phyloP scores from a whole-genome alignment of 2,329 filamentous ascomycete species.

The Pseudogymnoascus destructans region DNA sequence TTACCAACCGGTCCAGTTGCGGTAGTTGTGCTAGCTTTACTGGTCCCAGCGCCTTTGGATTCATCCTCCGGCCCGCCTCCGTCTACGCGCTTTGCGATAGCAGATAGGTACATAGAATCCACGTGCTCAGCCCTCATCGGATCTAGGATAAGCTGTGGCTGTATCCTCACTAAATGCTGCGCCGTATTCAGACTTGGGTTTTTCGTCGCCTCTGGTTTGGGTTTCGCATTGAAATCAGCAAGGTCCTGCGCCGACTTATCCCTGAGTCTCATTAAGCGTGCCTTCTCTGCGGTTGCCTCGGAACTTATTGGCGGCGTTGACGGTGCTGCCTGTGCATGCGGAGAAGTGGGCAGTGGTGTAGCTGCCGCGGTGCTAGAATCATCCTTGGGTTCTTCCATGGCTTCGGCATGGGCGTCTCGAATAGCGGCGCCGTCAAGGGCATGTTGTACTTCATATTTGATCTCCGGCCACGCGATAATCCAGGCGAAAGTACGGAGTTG shows the following conservation, averaged over 20 bases:
- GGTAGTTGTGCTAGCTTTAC: background rate
- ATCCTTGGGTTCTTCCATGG: slow-evolving; percentile 23
- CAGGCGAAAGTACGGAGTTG: slow-evolving; percentile 87
- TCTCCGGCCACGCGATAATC: slow-evolving; percentile 69
- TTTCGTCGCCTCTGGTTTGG: slow-evolving; percentile 35
- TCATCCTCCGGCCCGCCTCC: slow-evolving; percentile 13
- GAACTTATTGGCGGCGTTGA: slow-evolving; percentile 30
- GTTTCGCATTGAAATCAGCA: slow-evolving; percentile 27
- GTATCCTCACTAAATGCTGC: slow-evolving; percentile 41
- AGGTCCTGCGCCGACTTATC: slow-evolving; percentile 41
- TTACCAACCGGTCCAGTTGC: slow-evolving; percentile 4
- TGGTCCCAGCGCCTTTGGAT: background rate
- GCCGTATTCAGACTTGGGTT: slow-evolving; percentile 45
- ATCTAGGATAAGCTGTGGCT: slow-evolving; percentile 59
- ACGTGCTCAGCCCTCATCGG: slow-evolving; percentile 66
- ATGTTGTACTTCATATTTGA: slow-evolving; percentile 67
- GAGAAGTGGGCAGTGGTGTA: background rate
- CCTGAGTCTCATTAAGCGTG: slow-evolving; percentile 46
- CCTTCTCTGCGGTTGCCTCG: slow-evolving; percentile 45
- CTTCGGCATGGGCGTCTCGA: slow-evolving; percentile 18
- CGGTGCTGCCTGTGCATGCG: slow-evolving; percentile 16
- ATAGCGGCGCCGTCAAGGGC: slow-evolving; percentile 55
- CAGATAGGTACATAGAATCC: slow-evolving; percentile 60
- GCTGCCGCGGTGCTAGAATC: background rate
- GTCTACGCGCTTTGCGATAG: slow-evolving; percentile 40